A percentile compares a stretch with the other conserved stretches of the same genome.
phyloP scores from a whole-genome alignment of 768 basidiomycete species.

The Guyanaporus albipodus region DNA sequence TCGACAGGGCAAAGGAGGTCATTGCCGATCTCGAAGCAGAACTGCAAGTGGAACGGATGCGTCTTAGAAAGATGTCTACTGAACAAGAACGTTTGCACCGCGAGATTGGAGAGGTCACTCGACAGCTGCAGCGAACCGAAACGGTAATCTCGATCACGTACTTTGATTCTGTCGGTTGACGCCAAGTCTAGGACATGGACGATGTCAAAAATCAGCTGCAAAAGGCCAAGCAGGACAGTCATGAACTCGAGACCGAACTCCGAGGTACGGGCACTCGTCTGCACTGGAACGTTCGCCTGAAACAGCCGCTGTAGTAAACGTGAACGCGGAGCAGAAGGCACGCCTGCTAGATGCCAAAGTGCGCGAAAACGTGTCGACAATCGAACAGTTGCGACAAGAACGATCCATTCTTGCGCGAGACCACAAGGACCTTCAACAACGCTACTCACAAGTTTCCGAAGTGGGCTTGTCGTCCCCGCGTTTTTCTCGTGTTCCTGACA shows the following conservation, averaged over 20 bases:
- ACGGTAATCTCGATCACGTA: conserved; percentile 38
- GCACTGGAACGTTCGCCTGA: not conserved
- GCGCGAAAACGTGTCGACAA: conserved; percentile 62
- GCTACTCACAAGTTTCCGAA: conserved; percentile 62
- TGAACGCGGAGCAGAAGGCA: conserved; percentile 68
- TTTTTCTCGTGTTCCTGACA: not conserved
- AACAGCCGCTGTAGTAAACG: conserved; percentile 43
- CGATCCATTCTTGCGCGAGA: conserved; percentile 64
- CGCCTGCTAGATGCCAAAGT: conserved; percentile 65
- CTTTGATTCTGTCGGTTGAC: conserved; percentile 2
- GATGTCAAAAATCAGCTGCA: conserved; percentile 68
- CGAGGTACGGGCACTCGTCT: conserved; percentile 45
- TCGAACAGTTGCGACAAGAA: conserved; percentile 75
- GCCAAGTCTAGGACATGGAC: conserved; percentile 64
- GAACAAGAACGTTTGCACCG: conserved; percentile 62
- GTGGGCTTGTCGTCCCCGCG: no score
- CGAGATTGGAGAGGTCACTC: conserved; percentile 60
- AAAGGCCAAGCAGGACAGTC: conserved; percentile 67
- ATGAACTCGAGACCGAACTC: conserved; percentile 68
- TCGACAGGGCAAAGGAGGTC: conserved; percentile 59
- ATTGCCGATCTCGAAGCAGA: conserved; percentile 69
- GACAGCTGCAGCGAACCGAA: conserved; percentile 68
- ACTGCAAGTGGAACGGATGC: conserved; percentile 65
- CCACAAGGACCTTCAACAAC: conserved; percentile 69
- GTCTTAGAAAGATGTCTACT: conserved; percentile 55